Base-by-base conservation (phyloP, 2,329 filamentous ascomycete species). In the Ampelomyces quisqualis region DNA sequence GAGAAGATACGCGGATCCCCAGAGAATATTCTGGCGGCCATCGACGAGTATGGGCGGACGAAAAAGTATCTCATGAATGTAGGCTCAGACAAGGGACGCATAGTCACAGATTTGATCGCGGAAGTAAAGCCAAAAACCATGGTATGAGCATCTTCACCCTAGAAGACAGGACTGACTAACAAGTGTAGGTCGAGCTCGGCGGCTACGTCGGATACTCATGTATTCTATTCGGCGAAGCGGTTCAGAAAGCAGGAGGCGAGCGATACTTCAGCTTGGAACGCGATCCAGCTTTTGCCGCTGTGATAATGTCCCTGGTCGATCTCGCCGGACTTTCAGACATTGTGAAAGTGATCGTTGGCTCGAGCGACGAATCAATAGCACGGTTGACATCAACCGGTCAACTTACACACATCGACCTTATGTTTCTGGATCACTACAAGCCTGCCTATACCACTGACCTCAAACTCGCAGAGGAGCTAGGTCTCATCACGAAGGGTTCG, bases 391-490 rank as follows among this genome's bases (percentile, higher is more conserved):
- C 69, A 1, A 64, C 72, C 3, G 80, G 80, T 0, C 57, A 62
- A 4, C 62, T 90, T 17, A 67, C 73, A 17, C 74, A 77, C 31
- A 79, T 90, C 45, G 85, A 89, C 54, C 69, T 90, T 26, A 72
- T 90, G 65, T 91, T 93, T 65, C 70, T 93, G 23, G 88, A 93
- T 57, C 88, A 93, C 65, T 84, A 85, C 68, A 90, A 91, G 67
- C 84, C 85, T 0, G 79, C 82, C 0, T 93, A 91, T 62, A 80
- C 78, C 1, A 76, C 79, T 0, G 88, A 93, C 55, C 67, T 91
- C 46, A 89, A 89, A 69, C 75, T 90, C 0, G 88, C 84, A 60
- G 88, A 93, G 69, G 76, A 85, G 26, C 70, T 90, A 4, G 77
- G 76, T 0, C 63, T 91, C 23, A 73, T 93, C 3, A 73, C 71